Evolutionary conservation across 352 stramenopile species (phyloP), one percentile per base, ranked within the genome.

Genomic region (Albugo candida): DNA sequence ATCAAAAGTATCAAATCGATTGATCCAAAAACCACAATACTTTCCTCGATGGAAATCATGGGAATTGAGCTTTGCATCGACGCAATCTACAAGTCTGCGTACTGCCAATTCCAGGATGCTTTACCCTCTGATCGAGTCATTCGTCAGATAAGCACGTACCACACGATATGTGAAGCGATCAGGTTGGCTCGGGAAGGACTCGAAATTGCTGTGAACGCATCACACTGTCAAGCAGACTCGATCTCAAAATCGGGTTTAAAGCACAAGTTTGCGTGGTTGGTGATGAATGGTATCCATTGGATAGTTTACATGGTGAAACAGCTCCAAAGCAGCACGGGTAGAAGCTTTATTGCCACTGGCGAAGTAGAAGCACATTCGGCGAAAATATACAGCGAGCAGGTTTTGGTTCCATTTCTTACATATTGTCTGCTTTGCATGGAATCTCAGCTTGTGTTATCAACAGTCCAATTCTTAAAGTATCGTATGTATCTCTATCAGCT

Each of bases 381-480:
- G 8, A 8, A 31, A 31, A 8, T 31, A 31, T 31, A 31, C 24
- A 31, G 24, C 24, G 24, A 31, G 24, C 24, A 8, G 8, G 24
- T 31, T 8, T 8, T 31, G 24, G 50, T 89, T 8, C 20, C 41
- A 5, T 86, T 65, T 38, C 42, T 86, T 1, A 89, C 85, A 47
- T 86, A 64, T 59, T 62, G 49, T 46, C 42, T 81, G 11, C 39
- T 89, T 10, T 62, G 59, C 14, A 56, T 80, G 27, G 70, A 84
- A 14, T 76, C 67, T 0, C 36, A 56, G 2, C 60, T 86, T 21
- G 48, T 63, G 21, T 52, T 86, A 31, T 67, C 64, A 13, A 86
- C 71, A 12, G 70, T 63, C 0, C 75, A 72, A 51, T 83, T 72
- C 51, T 59, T 83, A 17, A 21, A 66, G 11, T 89, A 74, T 73